These are phyloP conservation scores for Coemansia sp. DNA, from an alignment of 192 early-diverging fungal species.

Conservation along the genomic window DNA sequence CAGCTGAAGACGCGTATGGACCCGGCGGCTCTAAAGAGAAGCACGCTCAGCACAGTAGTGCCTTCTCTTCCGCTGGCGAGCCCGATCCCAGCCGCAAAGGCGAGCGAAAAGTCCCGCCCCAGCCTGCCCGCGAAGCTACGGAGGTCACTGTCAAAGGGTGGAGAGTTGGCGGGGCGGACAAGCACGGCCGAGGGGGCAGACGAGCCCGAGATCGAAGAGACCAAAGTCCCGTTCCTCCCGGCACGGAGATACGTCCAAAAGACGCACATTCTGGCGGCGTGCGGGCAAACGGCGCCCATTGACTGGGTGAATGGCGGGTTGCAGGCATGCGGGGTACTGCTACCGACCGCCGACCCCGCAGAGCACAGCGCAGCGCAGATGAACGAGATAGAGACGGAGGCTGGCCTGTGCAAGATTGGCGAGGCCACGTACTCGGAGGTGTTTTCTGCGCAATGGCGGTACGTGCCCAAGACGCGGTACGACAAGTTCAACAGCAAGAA, in stretches of 20 bases:
- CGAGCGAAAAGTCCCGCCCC: not conserved
- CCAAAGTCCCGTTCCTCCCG: conserved; percentile 40
- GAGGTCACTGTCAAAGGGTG: not conserved
- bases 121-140: not conserved
- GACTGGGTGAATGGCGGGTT: conserved; percentile 42
- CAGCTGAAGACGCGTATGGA: conserved; percentile 6
- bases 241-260: conserved; percentile 44
- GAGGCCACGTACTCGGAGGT: conserved; percentile 87
- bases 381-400: conserved; percentile 35
- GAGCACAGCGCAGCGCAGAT: conserved; percentile 21
- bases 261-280: conserved; percentile 39
- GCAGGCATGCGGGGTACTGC: conserved; percentile 37
- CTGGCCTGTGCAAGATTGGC: conserved; percentile 62
- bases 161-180: not conserved
- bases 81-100: not conserved
- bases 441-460: conserved; percentile 51
- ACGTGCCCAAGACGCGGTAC: conserved; percentile 35
- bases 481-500: conserved; percentile 42
- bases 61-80: not conserved
- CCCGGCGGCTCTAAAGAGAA: not conserved
- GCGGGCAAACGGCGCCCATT: conserved; percentile 44
- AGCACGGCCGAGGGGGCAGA: conserved; percentile 4
- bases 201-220: conserved; percentile 41
- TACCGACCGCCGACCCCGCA: conserved; percentile 13
- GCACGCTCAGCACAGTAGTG: not conserved